Base-by-base conservation (phyloP, 768 basidiomycete species). In the Phlebiopsis gigantea region DNA sequence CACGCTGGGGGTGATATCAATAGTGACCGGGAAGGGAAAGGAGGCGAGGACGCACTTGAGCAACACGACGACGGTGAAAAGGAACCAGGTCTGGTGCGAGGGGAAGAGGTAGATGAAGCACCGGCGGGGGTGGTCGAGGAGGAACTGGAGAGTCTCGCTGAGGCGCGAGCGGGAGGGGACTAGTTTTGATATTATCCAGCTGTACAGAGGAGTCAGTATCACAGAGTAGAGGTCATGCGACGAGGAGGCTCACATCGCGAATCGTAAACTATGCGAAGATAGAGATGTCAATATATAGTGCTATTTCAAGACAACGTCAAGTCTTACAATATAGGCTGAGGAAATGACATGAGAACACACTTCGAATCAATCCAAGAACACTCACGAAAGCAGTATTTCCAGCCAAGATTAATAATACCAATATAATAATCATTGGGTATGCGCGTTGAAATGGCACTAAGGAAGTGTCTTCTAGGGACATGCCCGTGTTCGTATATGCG, bases 351-450 rank as follows among this genome's bases (percentile, higher is more conserved):
- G 10, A 54, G 43, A 4, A 30, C 50, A 6, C 21, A 45, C 4
- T 48, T 44, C 24, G 5, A 28, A 56, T 43, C 57, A 43, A 53
- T 21, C 8, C 31, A 46, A 28, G 46, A 39, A n/a, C 14, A 87
- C 93, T 78, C 64, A 96, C 94, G 65, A 92, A 96, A 22, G 83
- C 87, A 44, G 94, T 97, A 67, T 98, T 98, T 9, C 96, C 96
- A 48, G 92, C 93, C 46, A 98, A 70, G 60, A 98, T 88, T 24
- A 91, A 72, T 46, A 93, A 71, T 0, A 83, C 75, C 78, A 93
- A 73, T 52, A 83, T 67, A 26, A 90, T 47, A 55, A 93, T 82
- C 86, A 93, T 85, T 1, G 84, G 80, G 65, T 92, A 93, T 17
- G 93, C 94, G 21, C 66, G 75, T 66, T 93, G 90, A 70, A 97